Base-by-base conservation (phyloP, 345 rosid species). In the Gossypium raimondii region DNA sequence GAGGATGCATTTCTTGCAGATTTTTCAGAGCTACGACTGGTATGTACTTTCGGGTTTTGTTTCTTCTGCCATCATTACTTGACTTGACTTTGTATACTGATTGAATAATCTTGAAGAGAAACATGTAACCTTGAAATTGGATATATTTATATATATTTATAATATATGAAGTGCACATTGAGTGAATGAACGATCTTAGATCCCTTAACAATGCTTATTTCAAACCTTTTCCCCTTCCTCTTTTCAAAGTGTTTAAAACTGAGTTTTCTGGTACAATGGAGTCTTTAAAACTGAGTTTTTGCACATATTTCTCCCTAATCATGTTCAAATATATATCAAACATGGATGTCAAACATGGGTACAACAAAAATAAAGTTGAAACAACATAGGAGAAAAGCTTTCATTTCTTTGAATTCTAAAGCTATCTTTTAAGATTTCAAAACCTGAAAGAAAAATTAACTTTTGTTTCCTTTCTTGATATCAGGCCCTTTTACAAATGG, bases 1-100 rank as follows among this genome's bases (percentile, higher is more conserved):
- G 98, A 92, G 86, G 92, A 89, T 66, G 85, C 75, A 41, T 93
- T 92, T 81, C 98, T 94, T 78, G 84, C 81, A 18, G 96, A 95
- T 78, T 93, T 95, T 78, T 85, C 85, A 12, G 78, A 89, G 85
- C 87, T 95, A 63, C 85, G 93, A 63, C 75, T 53, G 96, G 96
- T 94, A 81, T 38, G 57, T 41, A 41, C 72, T 77, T 27, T 47
- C 70, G 6, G 12, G 18, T 41, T 65, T 56, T 48, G 59, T 65
- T 73, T 43, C 27, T 48, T 8, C 56, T 2, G 6, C 41, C 56
- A 50, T 48, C 43, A 3, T 45, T 13, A 22, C 14, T 24, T 7
- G 41, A 67, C 72, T 14, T 1, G 41, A 67, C 72, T 14, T 1
- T 9, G 34, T 7, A 1, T 48, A 56, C 43, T 68, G 13, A 48